Conservation (phyloP, 148 eudicot genomes). For the Gaultheria prostrata region DNA sequence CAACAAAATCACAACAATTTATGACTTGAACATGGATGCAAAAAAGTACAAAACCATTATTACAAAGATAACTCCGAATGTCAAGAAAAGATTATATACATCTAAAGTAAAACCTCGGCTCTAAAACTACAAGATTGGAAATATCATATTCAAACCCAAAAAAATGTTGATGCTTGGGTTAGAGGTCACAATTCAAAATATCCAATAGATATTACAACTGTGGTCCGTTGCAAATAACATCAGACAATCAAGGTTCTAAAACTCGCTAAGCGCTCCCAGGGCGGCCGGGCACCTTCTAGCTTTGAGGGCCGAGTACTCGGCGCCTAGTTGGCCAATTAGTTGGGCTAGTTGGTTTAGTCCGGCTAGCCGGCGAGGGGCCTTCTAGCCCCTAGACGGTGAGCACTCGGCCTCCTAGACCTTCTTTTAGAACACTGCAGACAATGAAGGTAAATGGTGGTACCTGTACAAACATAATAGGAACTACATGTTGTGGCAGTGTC, state of each 20-base stretch:
- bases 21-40: not conserved
- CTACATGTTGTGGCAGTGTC: conserved; percentile 52
- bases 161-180: not conserved
- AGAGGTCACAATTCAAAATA: not conserved
- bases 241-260: not conserved
- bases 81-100: not conserved
- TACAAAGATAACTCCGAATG: not conserved
- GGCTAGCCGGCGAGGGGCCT: too few species aligned
- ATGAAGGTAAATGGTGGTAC: conserved; percentile 24
- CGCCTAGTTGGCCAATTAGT: too few species aligned
- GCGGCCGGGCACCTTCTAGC: too few species aligned
- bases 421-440: too few species aligned
- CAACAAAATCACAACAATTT: not conserved
- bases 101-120: not conserved
- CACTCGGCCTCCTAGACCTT: too few species aligned
- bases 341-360: too few species aligned
- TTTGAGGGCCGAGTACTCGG: too few species aligned
- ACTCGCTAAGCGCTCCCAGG: too few species aligned
- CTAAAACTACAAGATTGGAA: not conserved
- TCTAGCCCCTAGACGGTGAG: too few species aligned
- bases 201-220: not conserved
- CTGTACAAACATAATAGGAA: conserved; percentile 89
- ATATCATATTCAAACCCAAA: not conserved
- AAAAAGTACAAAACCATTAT: not conserved
- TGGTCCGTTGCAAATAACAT: not conserved